Evolutionary conservation across 2,329 filamentous ascomycete species (phyloP), one percentile per base, ranked within the genome.

Genomic region (Graphilbum ipis-grandicollis): DNA sequence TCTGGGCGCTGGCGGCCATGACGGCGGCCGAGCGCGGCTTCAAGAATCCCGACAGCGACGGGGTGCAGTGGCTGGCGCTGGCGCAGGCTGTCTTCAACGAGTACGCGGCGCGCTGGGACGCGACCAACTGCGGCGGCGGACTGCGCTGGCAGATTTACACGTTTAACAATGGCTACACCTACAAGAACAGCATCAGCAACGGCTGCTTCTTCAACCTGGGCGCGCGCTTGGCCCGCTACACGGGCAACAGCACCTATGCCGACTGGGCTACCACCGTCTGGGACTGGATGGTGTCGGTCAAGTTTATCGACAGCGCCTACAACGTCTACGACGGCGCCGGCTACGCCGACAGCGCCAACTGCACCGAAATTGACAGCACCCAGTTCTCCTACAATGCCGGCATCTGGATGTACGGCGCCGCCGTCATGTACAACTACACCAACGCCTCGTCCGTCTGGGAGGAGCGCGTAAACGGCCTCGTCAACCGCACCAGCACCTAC

Each of bases 141-240:
- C 48, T 77, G 41, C 63, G 68, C 41, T 75, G 71, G 71, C 74
- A 79, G 54, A 70, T 79, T 31, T 73, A 66, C 46, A 52, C 60
- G 1, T 68, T 70, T 48, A 75, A 78, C 46, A 57, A 52, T 12
- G 75, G 75, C 9, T 79, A 75, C 51, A 59, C 66, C 44, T 77
- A 79, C 60, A 80, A 64, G 43, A 63, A 62, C 43, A 51, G 54
- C n/a, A 52, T 60, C 36, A 52, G 58, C 13, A 59, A 59, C 38
- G 59, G 52, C 14, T 47, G 50, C 38, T 58, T 61, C 43, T 56
- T 63, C 46, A 59, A 62, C 40, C 44, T 63, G 7, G 57, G 54
- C 5, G 62, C 72, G 7, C 64, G 73, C 4, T 58, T 79, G 5
- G 72, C 69, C 0, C 58, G 65, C 10, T 75, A 72, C 50, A 72